phyloP scores from a whole-genome alignment of 2,329 filamentous ascomycete genomes.

The Aspergillus eucalypticola region DNA sequence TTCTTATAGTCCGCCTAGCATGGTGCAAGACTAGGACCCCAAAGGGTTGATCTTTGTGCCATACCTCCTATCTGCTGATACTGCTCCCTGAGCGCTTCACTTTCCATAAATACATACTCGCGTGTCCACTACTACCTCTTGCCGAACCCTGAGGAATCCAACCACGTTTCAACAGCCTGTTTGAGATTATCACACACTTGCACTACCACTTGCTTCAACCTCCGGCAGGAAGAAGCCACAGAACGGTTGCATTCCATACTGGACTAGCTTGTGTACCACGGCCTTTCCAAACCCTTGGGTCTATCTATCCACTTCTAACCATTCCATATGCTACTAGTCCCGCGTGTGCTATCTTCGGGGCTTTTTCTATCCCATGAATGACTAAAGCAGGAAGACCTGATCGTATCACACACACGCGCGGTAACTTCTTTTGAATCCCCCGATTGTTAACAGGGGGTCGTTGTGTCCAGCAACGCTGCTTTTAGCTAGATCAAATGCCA shows the following conservation, averaged over 20 bases:
- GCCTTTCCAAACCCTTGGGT: not conserved
- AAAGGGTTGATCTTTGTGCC: not conserved
- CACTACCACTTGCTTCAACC: not conserved
- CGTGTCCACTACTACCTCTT: not conserved
- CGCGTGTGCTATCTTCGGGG: not conserved
- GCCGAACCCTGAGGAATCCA: not conserved
- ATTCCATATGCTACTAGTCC: not conserved
- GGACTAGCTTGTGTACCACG: not conserved
- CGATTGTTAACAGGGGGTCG: not conserved
- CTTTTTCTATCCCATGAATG: not conserved
- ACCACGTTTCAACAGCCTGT: not conserved
- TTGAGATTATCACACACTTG: not conserved
- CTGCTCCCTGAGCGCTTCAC: not conserved
- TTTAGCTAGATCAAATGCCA: conserved; percentile 14
- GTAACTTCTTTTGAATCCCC: not conserved
- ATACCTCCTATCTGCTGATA: not conserved
- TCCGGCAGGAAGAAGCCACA: not conserved
- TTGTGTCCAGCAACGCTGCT: not conserved
- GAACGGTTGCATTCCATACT: not conserved
- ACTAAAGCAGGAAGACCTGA: not conserved
- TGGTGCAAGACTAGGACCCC: not conserved
- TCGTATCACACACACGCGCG: not conserved
- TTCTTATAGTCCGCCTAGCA: not conserved
- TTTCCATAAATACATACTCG: not conserved
- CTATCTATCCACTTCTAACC: not conserved